A percentile compares a stretch with the other conserved stretches of the same genome.
phyloP scores from a whole-genome alignment of 2,329 filamentous ascomycete species.

The Fusarium sacchari region DNA sequence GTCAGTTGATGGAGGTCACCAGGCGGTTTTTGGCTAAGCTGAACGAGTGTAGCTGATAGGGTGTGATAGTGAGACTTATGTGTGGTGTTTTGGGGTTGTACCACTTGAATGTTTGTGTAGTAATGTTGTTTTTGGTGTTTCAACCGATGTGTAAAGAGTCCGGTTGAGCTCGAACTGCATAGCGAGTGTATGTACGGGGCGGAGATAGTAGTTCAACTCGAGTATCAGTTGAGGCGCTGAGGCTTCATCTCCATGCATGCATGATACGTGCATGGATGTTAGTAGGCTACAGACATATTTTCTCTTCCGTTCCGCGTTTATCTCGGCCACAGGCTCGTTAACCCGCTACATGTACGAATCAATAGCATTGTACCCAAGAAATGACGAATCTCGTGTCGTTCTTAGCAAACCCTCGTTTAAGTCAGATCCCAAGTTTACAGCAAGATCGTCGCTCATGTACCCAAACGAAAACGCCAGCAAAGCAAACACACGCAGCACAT shows the following conservation, averaged over 20 bases:
- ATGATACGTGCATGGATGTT: not conserved
- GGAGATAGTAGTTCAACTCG: not conserved
- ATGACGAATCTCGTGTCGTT: slow-evolving; percentile 21
- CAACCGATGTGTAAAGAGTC: not conserved
- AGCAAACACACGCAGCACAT: slow-evolving; percentile 14
- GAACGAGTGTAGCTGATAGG: not conserved
- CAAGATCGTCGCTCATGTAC: slow-evolving; percentile 2
- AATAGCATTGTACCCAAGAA: not conserved
- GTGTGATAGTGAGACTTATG: slow-evolving; percentile 4
- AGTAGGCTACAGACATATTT: not conserved
- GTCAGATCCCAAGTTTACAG: not conserved
- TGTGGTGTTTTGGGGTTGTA: slow-evolving; percentile 16
- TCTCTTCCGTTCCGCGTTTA: not conserved
- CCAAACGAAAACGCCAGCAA: slow-evolving; percentile 2
- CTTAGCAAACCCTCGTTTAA: slow-evolving; percentile 11
- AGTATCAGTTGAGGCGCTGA: slow-evolving; percentile 5
- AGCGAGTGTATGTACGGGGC: slow-evolving; percentile 1
- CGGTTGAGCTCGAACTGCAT: not conserved
- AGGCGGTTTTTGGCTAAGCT: slow-evolving; percentile 23
- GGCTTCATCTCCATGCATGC: not conserved
- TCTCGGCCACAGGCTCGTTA: not conserved
- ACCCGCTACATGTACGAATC: not conserved
- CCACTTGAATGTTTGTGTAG: slow-evolving; percentile 4
- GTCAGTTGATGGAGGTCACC: slow-evolving; percentile 36
- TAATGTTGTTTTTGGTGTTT: not conserved